A percentile compares a stretch with the other conserved stretches of the same genome.
phyloP scores from a whole-genome alignment of 208 protist species.

The Crithidia bombi region DNA sequence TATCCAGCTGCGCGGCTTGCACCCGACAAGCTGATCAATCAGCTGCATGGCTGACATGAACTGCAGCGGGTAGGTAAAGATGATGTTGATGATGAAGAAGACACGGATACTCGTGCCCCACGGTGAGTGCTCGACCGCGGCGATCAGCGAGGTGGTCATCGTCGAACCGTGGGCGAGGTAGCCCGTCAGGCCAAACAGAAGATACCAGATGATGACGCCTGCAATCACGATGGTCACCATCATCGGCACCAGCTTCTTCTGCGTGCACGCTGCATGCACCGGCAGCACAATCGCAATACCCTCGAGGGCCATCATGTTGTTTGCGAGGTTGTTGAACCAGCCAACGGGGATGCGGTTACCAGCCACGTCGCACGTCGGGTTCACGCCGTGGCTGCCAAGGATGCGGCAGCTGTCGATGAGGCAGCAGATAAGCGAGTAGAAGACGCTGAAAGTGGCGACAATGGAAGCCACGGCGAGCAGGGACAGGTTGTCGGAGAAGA shows the following conservation, averaged over 20 bases:
- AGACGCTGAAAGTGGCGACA: constrained; percentile 66
- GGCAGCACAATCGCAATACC: constrained; percentile 77
- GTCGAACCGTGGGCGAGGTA: constrained; percentile 69
- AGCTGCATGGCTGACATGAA: constrained; percentile 83
- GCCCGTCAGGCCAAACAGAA: constrained; percentile 68
- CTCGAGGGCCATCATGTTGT: constrained; percentile 83
- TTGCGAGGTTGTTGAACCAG: constrained; percentile 75
- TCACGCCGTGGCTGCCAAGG: constrained; percentile 22
- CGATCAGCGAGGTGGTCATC: constrained; percentile 54
- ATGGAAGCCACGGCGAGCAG: constrained; percentile 63
- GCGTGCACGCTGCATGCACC: constrained; percentile 65
- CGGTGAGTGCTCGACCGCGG: constrained; percentile 41
- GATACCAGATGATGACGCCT: constrained; percentile 53
- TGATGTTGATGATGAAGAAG: constrained; percentile 55
- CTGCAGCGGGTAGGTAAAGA: constrained; percentile 81
- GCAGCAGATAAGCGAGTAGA: constrained; percentile 61
- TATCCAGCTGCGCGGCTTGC: constrained; percentile 57
- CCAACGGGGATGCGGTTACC: constrained; percentile 44
- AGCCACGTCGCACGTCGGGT: constrained; percentile 29
- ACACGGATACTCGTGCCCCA: constrained; percentile 57
- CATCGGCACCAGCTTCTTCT: constrained; percentile 56
- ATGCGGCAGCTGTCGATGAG: constrained; percentile 31
- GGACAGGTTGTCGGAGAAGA: constrained; percentile 66
- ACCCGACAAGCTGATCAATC: constrained; percentile 60
- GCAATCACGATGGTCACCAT: constrained; percentile 57